Base-by-base conservation (phyloP, 495 filamentous ascomycete species). In the Rhypophila decipiens region DNA sequence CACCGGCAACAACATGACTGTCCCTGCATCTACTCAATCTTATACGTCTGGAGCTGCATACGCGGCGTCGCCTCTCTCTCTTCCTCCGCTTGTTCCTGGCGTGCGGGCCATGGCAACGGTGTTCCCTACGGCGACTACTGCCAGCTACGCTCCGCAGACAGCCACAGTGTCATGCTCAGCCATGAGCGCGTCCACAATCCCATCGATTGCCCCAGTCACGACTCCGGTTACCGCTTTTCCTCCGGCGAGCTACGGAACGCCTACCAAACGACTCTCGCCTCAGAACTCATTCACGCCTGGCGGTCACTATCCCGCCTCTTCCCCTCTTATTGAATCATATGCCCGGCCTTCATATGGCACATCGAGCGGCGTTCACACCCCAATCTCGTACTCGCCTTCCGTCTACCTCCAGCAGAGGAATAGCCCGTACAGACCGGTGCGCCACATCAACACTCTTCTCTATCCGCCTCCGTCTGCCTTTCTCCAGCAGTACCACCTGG, bases 351-450 rank as follows among this genome's bases (percentile, higher is more conserved):
- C 65, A 53, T 33, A 38, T 24, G 8, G 56, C 11, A 35, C 29
- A 24, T 29, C 57, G 2, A 63, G 55, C 44, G 66, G 72, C 17
- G 71, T 68, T 51, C 83, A 77, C 51, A 76, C 76, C 12, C 74
- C 74, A 1, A 69, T 74, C 38, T 72, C 76, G 0, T 65, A 78
- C 68, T 61, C 83, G 67, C 68, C 79, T 22, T 74, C 78, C 37
- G 53, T 79, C 49, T 80, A 81, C 52, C 70, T 80, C 12, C 76
- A 80, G 50, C 80, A 84, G 53, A 74, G 76, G 48, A 69, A 76
- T 37, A 97, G 94, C 39, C 93, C 93, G 1, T 98, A 97, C 66
- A 86, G 85, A 50, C 93, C 93, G 3, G 83, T 98, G 22, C 85
- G 90, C 44, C 77, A 84, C 44, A 87, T 96, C 42, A 88, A 89